Evolutionary conservation across 352 stramenopile genomes (phyloP), one percentile per base, ranked within the genome.

Genomic region (Pythium aquatile): DNA sequence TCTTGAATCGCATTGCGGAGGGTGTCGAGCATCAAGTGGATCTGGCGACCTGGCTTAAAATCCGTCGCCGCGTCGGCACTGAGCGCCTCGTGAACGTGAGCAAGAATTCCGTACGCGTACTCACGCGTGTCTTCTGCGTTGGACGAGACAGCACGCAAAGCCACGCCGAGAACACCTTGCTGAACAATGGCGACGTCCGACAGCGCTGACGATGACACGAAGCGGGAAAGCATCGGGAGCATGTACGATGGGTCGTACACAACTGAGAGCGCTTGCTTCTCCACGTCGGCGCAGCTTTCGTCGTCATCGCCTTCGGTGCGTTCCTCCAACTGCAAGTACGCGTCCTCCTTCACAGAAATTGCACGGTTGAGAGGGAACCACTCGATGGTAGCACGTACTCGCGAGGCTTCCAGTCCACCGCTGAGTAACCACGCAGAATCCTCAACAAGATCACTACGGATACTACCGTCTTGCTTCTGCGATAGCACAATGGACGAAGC

Each of bases 161-260:
- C 83, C 30, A 92, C 44, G 1, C 84, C 82, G 13, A 94, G 47
- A 14, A 94, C 69, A 17, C 85, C 84, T 66, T 91, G 85, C 59
- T 91, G 79, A 10, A 93, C 76, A 14, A 93, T 65, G 2, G 74
- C 73, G 3, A 61, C 60, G 30, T 91, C 80, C 0, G 78, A 64
- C 11, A 94, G 69, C 20, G 87, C 70, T 2, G 85, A 93, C 1
- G 82, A 86, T 8, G 83, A 81, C n/a, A 93, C 77, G 17, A 90
- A 91, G 33, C 88, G 77, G 30, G 85, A 72, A 14, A 96, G 65
- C 79, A 93, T 87, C 9, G 87, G 83, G 6, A 94, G 53, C 6
- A 96, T 67, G 65, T 86, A 91, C 16, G 83, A 81, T 5, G 85
- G 85, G 32, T 96, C 85, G 58, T 94, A 96, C 8, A 79, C 61